Conservation (phyloP, 805 yeast genomes). For the Saccharomycopsis sp. region DNA sequence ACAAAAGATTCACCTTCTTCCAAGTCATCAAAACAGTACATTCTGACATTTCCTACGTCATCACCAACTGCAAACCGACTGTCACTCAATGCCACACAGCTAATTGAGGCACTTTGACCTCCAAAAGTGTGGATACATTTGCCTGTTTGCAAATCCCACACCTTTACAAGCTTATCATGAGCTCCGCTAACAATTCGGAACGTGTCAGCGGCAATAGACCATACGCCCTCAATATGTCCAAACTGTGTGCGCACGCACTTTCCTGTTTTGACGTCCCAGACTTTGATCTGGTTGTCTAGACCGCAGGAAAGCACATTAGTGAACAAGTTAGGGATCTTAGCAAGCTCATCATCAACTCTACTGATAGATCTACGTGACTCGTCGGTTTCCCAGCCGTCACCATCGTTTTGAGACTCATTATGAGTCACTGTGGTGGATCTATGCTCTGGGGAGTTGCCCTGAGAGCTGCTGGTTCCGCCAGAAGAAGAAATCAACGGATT, state of each 20-base stretch:
- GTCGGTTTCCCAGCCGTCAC: too few species aligned
- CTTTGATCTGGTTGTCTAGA: slow-evolving; percentile 83
- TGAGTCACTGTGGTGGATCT: not conserved
- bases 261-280: slow-evolving; percentile 87
- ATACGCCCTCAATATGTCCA: slow-evolving; percentile 97
- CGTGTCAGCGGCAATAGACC: slow-evolving; percentile 95
- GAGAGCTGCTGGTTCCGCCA: too few species aligned
- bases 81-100: slow-evolving; percentile 32
- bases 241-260: slow-evolving; percentile 89
- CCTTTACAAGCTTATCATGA: slow-evolving; percentile 81
- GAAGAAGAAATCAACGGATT: too few species aligned
- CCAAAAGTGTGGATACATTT: slow-evolving; percentile 90
- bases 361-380: not conserved
- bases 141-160: slow-evolving; percentile 96
- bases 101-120: slow-evolving; percentile 53
- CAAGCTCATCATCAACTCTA: slow-evolving; percentile 1
- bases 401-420: not conserved
- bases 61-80: slow-evolving; percentile 86
- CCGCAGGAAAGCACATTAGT: slow-evolving; percentile 84
- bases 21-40: slow-evolving; percentile 65
- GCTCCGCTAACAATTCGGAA: slow-evolving; percentile 93
- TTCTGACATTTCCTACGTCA: slow-evolving; percentile 79
- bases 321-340: slow-evolving; percentile 42
- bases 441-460: not conserved
- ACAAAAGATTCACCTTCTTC: not conserved